phyloP scores from a whole-genome alignment of 1,284 basidiomycete genomes.

The Macrocystidia cucumis region DNA sequence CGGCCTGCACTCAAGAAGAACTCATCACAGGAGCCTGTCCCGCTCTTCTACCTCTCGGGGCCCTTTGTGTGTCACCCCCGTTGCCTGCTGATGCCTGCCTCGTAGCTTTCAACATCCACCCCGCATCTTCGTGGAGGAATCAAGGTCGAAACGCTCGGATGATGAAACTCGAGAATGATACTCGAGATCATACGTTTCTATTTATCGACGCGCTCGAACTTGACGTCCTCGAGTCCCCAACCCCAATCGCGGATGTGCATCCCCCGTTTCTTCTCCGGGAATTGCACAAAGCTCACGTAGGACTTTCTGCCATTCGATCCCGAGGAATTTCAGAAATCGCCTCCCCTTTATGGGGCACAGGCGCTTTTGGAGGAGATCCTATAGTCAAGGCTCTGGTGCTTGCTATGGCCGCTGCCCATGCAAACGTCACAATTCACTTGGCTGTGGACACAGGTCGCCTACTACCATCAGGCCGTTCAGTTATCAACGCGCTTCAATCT shows the following conservation, averaged over 20 bases:
- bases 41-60: slow-evolving; percentile 16
- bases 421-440: slow-evolving; percentile 14
- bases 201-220: slow-evolving; percentile 21
- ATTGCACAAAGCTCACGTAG: slow-evolving; percentile 17
- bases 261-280: slow-evolving; percentile 16
- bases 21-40: slow-evolving; percentile 19
- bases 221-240: slow-evolving; percentile 10
- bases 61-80: slow-evolving; percentile 18
- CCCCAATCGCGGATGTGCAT: slow-evolving; percentile 14
- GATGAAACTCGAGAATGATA: too few relatives aligned
- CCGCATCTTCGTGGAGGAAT: slow-evolving; percentile 15
- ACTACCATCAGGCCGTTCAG: background rate
- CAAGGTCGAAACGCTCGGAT: slow-evolving; percentile 17
- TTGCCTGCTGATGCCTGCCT: slow-evolving; percentile 15
- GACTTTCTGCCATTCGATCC: slow-evolving; percentile 12
- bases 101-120: slow-evolving; percentile 12
- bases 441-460: slow-evolving; percentile 12
- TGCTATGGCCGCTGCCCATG: slow-evolving; percentile 15
- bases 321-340: slow-evolving; percentile 13
- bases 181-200: slow-evolving; percentile 16
- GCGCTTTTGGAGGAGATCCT: slow-evolving; percentile 21
- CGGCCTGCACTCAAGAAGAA: slow-evolving; percentile 22
- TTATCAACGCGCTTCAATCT: too few relatives aligned
- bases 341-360: slow-evolving; percentile 21
- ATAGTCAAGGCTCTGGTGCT: slow-evolving; percentile 19